Base-by-base conservation (phyloP, 2,329 filamentous ascomycete species). In the Pseudogymnoascus sp. region DNA sequence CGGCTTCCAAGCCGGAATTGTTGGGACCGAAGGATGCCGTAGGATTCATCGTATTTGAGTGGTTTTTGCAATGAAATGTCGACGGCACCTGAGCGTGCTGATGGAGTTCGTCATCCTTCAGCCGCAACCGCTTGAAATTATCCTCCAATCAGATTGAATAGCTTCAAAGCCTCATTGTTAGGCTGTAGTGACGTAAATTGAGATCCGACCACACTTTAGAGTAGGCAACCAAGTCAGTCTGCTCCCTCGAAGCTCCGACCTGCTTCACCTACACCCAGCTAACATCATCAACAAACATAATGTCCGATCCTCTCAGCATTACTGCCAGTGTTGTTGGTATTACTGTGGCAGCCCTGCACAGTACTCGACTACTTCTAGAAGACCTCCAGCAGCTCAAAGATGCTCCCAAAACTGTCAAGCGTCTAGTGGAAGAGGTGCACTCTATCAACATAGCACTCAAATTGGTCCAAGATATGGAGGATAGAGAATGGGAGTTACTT, bases 381-480 rank as follows among this genome's bases (percentile, higher is more conserved):
- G 71, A 75, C 65, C 65, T 75, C 58, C 66, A 71, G 63, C 63
- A 69, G 62, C 65, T 74, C 62, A 71, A 65, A 59, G 68, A 75
- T 68, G 70, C 72, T 52, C 72, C 71, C 35, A 69, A 71, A 64
- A 66, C 69, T 55, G 61, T 75, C 55, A 67, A 70, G 59, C 65
- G 66, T 52, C 70, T 75, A 19, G 67, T 35, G 33, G 68, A 71
- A 38, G 69, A 74, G 62, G 66, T 74, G 11, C 60, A 65, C n/a
- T 71, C 69, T 12, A 67, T 72, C 55, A 62, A 71, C 52, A 64
- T 64, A 45, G 65, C 69, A 37, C 72, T 74, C 19, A 62, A 67
- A 63, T 69, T 69, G 21, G 67, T 74, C 59, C 62, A 69, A 68
- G 59, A 61, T 63, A 63, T 74, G 38, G 64, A 71, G 52, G 69